Base-by-base conservation (phyloP, 2,329 filamentous ascomycete species). In the Aspergillus quadrilineatus region DNA sequence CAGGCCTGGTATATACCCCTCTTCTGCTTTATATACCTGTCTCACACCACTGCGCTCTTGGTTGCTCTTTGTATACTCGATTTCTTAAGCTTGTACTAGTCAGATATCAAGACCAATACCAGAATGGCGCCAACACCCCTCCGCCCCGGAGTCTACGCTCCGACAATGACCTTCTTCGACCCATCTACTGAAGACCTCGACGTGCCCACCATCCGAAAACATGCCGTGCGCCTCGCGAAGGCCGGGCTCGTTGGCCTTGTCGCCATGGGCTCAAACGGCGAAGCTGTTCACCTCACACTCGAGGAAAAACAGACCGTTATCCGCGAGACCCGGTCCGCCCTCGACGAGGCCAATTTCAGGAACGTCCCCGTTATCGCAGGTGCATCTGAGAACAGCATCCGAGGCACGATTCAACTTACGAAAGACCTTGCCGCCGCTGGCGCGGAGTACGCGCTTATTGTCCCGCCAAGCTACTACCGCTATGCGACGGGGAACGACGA, bases 141-240 rank as follows among this genome's bases (percentile, higher is more conserved):
- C 54, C 88, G 89, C 44, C 87, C 88, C 68, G 90, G 90, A 71
- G 92, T 94, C 72, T 95, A 94, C 75, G 89, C 89, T 58, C 91
- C 91, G 28, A 93, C 89, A 59, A 90, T 94, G 86, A 95, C 90
- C 67, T 95, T 96, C 74, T 96, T 96, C 79, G 80, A 93, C 75
- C 82, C 88, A 6, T 83, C 87, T 62, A 94, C 89, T 45, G 91
- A 96, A 76, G 89, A 94, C 48, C 82, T 96, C 66, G 91, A 96
- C 69, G 85, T 92, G 61, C 81, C 88, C 36, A 83, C 84, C 58
- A 89, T 94, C 77, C 89, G 90, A 75, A 88, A 84, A 69, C 91
- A 96, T 71, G 89, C 89, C 26, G 85, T 89, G 64, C 87, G 90
- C 47, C 85, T 96, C 47, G 88, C 87, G 39, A 80, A 86, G 70